These are phyloP conservation scores for Penicillium lividum DNA, from an alignment of 495 filamentous ascomycete genomes.

Conservation along the genomic window DNA sequence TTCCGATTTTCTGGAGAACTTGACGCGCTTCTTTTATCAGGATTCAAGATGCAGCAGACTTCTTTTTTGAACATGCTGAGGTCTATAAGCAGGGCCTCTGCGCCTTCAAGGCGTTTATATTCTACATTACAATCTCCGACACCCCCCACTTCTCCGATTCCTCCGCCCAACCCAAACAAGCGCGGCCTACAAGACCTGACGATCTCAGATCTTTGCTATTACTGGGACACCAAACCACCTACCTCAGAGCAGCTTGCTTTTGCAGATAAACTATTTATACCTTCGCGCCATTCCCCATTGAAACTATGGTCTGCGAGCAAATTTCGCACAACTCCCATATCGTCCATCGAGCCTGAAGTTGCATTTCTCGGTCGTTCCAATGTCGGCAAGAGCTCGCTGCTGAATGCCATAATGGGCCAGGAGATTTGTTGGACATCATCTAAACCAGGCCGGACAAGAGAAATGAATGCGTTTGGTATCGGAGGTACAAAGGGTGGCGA, in stretches of 20 bases:
- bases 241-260: slow-evolving; percentile 52
- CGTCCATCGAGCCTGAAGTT: slow-evolving; percentile 53
- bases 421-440: slow-evolving; percentile 63
- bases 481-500: slow-evolving; percentile 57
- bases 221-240: slow-evolving; percentile 61
- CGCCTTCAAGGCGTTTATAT: slow-evolving; percentile 8
- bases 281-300: slow-evolving; percentile 52
- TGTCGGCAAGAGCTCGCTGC: slow-evolving; percentile 84
- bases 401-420: slow-evolving; percentile 77
- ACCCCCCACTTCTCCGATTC: slow-evolving; percentile 7
- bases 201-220: slow-evolving; percentile 45
- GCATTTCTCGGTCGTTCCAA: slow-evolving; percentile 83
- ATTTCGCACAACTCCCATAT: slow-evolving; percentile 63
- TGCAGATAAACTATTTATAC: slow-evolving; percentile 62
- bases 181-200: slow-evolving; percentile 36
- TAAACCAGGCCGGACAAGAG: slow-evolving; percentile 73
- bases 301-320: slow-evolving; percentile 71
- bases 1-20: slow-evolving; percentile 21
- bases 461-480: slow-evolving; percentile 85
- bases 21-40: slow-evolving; percentile 2
- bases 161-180: slow-evolving; percentile 26
- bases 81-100: slow-evolving; percentile 9
- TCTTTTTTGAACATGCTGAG: slow-evolving; percentile 5
- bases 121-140: slow-evolving; percentile 6
- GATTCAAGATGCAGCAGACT: background rate